Evolutionary conservation across 2,329 filamentous ascomycete species (phyloP).

Genomic region (Tolypocladium tropicale): DNA sequence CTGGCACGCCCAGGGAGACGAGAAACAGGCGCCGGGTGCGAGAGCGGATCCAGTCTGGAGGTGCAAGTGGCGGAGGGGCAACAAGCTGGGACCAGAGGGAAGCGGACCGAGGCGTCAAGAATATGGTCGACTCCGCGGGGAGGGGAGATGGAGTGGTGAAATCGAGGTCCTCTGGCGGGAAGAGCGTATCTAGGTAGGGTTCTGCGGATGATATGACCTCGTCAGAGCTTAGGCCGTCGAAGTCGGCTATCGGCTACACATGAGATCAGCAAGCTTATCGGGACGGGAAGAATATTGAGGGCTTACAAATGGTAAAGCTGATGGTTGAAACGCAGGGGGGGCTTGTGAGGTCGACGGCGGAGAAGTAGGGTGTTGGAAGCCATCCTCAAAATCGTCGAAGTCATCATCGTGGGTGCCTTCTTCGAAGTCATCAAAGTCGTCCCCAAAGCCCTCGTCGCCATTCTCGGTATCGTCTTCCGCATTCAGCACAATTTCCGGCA

Average conservation of each 20-base stretch:
- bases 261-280: conserved; percentile 12
- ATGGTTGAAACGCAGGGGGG: conserved; percentile 23
- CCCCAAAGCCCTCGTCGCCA: conserved; percentile 38
- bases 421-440: conserved; percentile 54
- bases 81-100: conserved; percentile 96
- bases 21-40: conserved; percentile 91
- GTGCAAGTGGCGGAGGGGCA: conserved; percentile 85
- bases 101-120: conserved; percentile 75
- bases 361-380: conserved; percentile 46
- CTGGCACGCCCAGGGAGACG: conserved; percentile 88
- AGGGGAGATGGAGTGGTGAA: conserved; percentile 38
- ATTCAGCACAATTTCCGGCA: conserved; percentile 41
- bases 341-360: conserved; percentile 16
- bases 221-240: conserved; percentile 49
- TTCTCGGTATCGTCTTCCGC: conserved; percentile 30
- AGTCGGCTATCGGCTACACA: conserved; percentile 55
- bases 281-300: not conserved
- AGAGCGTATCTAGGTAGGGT: conserved; percentile 57
- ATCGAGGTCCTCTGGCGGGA: conserved; percentile 46
- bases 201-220: conserved; percentile 51
- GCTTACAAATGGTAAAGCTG: conserved; percentile 35
- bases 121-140: conserved; percentile 52
- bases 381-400: conserved; percentile 65
- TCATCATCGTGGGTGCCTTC: conserved; percentile 45
- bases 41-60: conserved; percentile 95